Conservation (phyloP, 495 filamentous ascomycete species). For the Penicillium cinerascens region DNA sequence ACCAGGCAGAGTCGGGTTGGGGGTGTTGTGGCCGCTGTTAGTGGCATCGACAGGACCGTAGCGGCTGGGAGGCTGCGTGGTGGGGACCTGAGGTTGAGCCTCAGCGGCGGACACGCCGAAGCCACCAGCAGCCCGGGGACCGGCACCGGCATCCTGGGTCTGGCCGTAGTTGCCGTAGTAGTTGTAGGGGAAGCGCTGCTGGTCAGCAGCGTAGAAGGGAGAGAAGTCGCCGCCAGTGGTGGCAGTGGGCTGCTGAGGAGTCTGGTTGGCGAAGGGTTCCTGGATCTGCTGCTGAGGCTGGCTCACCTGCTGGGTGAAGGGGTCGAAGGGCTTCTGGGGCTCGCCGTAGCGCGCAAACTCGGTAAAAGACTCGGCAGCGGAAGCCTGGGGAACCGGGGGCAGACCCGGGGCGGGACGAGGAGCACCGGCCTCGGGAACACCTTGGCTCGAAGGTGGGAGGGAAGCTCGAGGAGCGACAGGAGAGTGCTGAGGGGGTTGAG, state of each 20-base stretch:
- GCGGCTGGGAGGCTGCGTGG: constrained; percentile 62
- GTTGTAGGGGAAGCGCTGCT: constrained; percentile 73
- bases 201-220: constrained; percentile 82
- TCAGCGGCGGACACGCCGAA: constrained; percentile 73
- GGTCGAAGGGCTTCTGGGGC: constrained; percentile 80
- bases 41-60: constrained; percentile 73
- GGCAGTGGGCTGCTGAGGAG: constrained; percentile 45
- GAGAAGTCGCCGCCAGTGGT: constrained; percentile 77
- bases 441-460: constrained; percentile 69
- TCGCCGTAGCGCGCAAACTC: constrained; percentile 67
- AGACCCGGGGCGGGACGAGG: constrained; percentile 67
- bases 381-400: constrained; percentile 60
- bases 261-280: constrained; percentile 57
- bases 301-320: constrained; percentile 75
- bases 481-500: constrained; percentile 91
- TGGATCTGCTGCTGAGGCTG: constrained; percentile 59
- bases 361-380: constrained; percentile 50
- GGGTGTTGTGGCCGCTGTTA: constrained; percentile 83
- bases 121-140: constrained; percentile 59
- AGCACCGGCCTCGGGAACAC: constrained; percentile 52
- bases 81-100: constrained; percentile 70
- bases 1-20: constrained; percentile 71
- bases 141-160: constrained; percentile 70
- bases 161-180: constrained; percentile 77
- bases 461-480: constrained; percentile 88